Evolutionary conservation across 176 grass and related monocot genomes (phyloP).

Genomic region (Melocanna baccifera): DNA sequence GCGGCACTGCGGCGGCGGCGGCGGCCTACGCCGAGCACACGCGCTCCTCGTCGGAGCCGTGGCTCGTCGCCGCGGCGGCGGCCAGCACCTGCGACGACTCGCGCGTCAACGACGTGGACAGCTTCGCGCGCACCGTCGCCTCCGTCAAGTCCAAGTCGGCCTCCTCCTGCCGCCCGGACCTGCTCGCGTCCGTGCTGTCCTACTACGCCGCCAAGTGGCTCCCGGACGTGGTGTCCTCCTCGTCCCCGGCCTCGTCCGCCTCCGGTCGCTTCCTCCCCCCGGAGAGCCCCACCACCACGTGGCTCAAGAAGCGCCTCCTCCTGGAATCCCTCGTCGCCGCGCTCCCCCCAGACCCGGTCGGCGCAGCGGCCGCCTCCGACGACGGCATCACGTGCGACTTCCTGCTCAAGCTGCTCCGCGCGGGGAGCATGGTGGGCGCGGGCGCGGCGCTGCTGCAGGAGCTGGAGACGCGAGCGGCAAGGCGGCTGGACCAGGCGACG

Average conservation of each 20-base stretch:
- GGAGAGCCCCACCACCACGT: constrained; percentile 80
- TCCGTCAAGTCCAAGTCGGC: constrained; percentile 60
- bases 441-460: constrained; percentile 56
- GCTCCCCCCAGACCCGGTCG: constrained; percentile 52
- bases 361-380: not conserved
- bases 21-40: constrained; percentile 10
- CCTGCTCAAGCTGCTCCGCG: constrained; percentile 66
- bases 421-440: constrained; percentile 83
- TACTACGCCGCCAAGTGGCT: constrained; percentile 92
- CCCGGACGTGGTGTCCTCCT: constrained; percentile 54
- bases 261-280: constrained; percentile 49
- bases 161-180: constrained; percentile 47
- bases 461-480: constrained; percentile 72
- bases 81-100: constrained; percentile 45
- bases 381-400: constrained; percentile 83
- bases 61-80: constrained; percentile 12
- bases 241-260: constrained; percentile 36
- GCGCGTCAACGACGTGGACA: constrained; percentile 70
- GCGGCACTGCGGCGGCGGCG: not conserved
- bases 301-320: constrained; percentile 80
- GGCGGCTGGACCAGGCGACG: constrained; percentile 70
- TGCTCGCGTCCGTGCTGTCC: constrained; percentile 73
- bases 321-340: constrained; percentile 83
- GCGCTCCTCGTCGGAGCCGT: constrained; percentile 40
- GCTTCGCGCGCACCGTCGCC: constrained; percentile 67